Percentiles rank a stretch among this genome's conserved stretches.
These are phyloP conservation scores for Kandelia obovata DNA, from an alignment of 345 rosid species.

Conservation along the genomic window DNA sequence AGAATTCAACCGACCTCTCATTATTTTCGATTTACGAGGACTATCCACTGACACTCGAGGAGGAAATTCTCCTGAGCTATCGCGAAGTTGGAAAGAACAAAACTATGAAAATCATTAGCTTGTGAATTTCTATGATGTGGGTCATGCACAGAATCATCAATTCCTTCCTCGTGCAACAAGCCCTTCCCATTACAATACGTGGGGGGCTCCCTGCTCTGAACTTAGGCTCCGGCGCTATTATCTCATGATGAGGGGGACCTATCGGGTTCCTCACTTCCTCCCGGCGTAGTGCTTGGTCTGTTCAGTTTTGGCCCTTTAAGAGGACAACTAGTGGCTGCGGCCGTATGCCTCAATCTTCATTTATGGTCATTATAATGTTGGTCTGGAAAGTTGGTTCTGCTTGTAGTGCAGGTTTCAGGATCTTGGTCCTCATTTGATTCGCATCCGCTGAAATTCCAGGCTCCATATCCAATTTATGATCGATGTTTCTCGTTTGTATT, in stretches of 20 bases:
- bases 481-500: neutral
- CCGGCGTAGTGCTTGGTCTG: neutral
- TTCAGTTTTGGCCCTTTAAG: neutral
- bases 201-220: too few species aligned
- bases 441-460: neutral
- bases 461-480: neutral
- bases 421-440: neutral
- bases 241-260: neutral
- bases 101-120: too few species aligned
- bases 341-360: neutral
- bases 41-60: too few species aligned
- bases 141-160: too few species aligned
- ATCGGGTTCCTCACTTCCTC: neutral
- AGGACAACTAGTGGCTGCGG: neutral
- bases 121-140: too few species aligned
- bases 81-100: too few species aligned
- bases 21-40: too few species aligned
- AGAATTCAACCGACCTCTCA: neutral
- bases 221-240: too few species aligned
- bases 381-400: neutral
- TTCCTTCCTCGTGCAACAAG: too few species aligned
- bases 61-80: too few species aligned
- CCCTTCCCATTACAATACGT: too few species aligned
- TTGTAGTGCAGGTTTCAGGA: conserved; percentile 1
- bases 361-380: conserved; percentile 3